A percentile compares a stretch with the other conserved stretches of the same genome.
Evolutionary conservation across 2,329 filamentous ascomycete genomes (phyloP).

Genomic region (Trichoderma cornu-damae): DNA sequence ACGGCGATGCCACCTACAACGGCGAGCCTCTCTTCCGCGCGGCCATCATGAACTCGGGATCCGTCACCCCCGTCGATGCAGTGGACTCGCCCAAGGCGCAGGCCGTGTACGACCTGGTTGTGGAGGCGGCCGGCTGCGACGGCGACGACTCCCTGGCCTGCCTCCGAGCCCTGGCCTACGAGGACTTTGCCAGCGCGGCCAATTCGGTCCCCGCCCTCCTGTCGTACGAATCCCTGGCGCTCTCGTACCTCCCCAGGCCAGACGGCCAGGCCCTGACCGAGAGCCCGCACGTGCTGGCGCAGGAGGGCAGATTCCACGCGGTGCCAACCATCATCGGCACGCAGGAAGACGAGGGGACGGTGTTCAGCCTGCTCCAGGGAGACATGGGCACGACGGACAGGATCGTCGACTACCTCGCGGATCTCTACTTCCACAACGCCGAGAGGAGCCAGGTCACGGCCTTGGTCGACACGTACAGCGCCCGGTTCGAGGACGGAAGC

Average conservation of each 20-base stretch:
- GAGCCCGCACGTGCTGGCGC: slow-evolving; percentile 56
- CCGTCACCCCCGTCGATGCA: slow-evolving; percentile 53
- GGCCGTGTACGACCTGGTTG: slow-evolving; percentile 57
- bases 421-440: slow-evolving; percentile 56
- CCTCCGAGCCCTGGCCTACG: slow-evolving; percentile 56
- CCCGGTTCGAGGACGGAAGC: slow-evolving; percentile 52
- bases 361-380: slow-evolving; percentile 64
- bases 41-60: slow-evolving; percentile 73
- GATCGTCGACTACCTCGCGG: slow-evolving; percentile 58
- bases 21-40: slow-evolving; percentile 68
- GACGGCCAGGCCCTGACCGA: slow-evolving; percentile 59
- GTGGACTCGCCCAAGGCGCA: slow-evolving; percentile 64
- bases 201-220: slow-evolving; percentile 66
- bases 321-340: slow-evolving; percentile 58
- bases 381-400: slow-evolving; percentile 60
- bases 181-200: slow-evolving; percentile 57
- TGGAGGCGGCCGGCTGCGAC: slow-evolving; percentile 56
- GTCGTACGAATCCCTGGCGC: slow-evolving; percentile 61
- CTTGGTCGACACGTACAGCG: slow-evolving; percentile 59
- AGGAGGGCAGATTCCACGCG: slow-evolving; percentile 44
- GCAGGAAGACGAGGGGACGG: slow-evolving; percentile 74
- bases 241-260: slow-evolving; percentile 70
- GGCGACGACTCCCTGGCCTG: slow-evolving; percentile 57
- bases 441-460: slow-evolving; percentile 44
- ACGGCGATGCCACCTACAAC: slow-evolving; percentile 68